These are phyloP conservation scores for Coemansia sp. DNA, from an alignment of 192 early-diverging fungal genomes.

Conservation along the genomic window DNA sequence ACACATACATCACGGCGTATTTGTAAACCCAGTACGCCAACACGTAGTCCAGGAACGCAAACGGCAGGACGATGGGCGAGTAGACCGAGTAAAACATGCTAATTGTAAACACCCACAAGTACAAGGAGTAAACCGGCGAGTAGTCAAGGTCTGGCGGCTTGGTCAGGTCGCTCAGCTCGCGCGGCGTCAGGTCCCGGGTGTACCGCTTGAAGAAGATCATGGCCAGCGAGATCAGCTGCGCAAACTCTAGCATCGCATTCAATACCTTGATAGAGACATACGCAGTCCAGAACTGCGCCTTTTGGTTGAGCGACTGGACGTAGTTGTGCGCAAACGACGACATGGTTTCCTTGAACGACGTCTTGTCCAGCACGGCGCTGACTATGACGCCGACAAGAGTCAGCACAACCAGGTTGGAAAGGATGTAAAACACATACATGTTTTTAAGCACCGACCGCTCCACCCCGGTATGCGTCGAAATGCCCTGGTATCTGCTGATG, in stretches of 20 bases:
- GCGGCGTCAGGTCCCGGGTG: slow-evolving; percentile 66
- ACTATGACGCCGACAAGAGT: slow-evolving; percentile 55
- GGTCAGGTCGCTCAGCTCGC: slow-evolving; percentile 67
- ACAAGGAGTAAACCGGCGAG: slow-evolving; percentile 66
- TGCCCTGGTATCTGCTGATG: slow-evolving; percentile 70
- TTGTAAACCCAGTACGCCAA: slow-evolving; percentile 71
- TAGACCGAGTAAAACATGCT: slow-evolving; percentile 72
- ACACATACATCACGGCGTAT: slow-evolving; percentile 78
- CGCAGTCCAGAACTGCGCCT: slow-evolving; percentile 74
- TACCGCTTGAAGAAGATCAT: slow-evolving; percentile 60
- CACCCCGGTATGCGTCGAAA: slow-evolving; percentile 66
- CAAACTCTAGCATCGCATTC: slow-evolving; percentile 69
- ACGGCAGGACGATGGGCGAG: slow-evolving; percentile 68
- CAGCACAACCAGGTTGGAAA: slow-evolving; percentile 71
- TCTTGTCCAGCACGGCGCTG: slow-evolving; percentile 42
- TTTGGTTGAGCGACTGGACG: slow-evolving; percentile 43
- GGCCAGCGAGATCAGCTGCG: slow-evolving; percentile 64
- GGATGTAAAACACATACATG: slow-evolving; percentile 72
- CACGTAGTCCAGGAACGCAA: slow-evolving; percentile 64
- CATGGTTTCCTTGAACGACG: slow-evolving; percentile 35
- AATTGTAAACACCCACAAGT: slow-evolving; percentile 72
- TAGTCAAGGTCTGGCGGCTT: slow-evolving; percentile 73
- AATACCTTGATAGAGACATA: slow-evolving; percentile 70
- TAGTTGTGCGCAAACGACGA: slow-evolving; percentile 43
- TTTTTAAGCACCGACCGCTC: slow-evolving; percentile 72